Conservation (phyloP, 257 asterid genomes). For the Ballota nigra region DNA sequence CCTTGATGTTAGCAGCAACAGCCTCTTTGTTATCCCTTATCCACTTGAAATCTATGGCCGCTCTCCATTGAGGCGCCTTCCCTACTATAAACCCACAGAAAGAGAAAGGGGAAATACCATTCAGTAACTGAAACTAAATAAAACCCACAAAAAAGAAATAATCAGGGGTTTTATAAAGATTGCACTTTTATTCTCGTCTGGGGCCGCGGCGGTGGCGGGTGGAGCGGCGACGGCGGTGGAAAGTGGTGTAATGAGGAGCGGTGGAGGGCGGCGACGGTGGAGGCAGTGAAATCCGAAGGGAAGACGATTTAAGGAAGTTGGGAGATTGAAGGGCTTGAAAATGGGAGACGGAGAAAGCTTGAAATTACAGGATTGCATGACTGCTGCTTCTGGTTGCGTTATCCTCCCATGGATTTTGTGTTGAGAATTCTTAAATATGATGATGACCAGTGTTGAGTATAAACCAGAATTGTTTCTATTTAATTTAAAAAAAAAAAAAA, state of each 20-base stretch:
- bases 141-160: neutral
- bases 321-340: conserved; percentile 24
- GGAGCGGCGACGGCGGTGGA: conserved; percentile 44
- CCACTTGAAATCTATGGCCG: conserved; percentile 91
- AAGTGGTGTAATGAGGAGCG: conserved; percentile 45
- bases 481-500: too few relatives aligned
- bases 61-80: conserved; percentile 87
- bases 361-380: conserved; percentile 38
- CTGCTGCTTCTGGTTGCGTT: conserved; percentile 8
- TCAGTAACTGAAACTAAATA: neutral
- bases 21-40: conserved; percentile 86
- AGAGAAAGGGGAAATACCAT: neutral
- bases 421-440: neutral
- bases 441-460: neutral
- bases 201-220: conserved; percentile 16
- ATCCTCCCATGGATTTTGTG: neutral
- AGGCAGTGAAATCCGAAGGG: conserved; percentile 14
- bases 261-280: conserved; percentile 24
- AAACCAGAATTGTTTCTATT: too few relatives aligned
- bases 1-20: conserved; percentile 64
- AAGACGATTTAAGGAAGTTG: conserved; percentile 14
- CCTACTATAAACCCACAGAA: conserved; percentile 32
- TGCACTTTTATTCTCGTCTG: conserved; percentile 46
- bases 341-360: conserved; percentile 23
- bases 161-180: neutral